Base-by-base conservation (phyloP, 2,329 filamentous ascomycete species). In the Aureobasidium lini region DNA sequence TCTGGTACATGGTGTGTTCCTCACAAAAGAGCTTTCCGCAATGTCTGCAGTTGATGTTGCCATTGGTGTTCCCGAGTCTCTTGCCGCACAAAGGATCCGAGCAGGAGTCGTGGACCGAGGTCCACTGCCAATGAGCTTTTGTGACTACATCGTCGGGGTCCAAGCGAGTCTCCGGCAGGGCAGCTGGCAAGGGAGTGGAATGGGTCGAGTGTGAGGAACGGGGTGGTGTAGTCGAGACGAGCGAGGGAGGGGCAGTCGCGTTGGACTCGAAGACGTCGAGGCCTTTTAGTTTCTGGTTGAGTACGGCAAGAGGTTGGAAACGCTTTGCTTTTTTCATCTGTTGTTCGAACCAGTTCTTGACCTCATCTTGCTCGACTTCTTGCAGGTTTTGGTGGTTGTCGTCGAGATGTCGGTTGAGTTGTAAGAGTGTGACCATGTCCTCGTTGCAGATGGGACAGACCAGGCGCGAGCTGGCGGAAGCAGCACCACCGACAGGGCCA, bases 1-100 rank as follows among this genome's bases (percentile, higher is more conserved):
- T 97, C 76, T 99, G 93, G 70, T 97, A 99, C 92, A 99, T 96
- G 56, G 94, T 97, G 72, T 99, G 94, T 66, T 93, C 89, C 69
- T 97, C 94, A 73, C 94, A 99, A 71, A 97, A 99, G 42, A 99
- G 76, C 66, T 87, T 87, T 6, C 94, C 94, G 68, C 94, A 99
- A 63, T 92, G 90, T 63, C 94, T 83, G 73, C 94, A 99, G 72
- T 99, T 96, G 67, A 99, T 86, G 67, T 82, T 91, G 16, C 91
- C 90, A 67, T 88, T 92, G 6, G 88, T 81, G 2, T 87, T 81
- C 0, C 90, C 91, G 5, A 99, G 76, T 29, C 85, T 82, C 72
- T 88, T 89, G 32, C 85, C 89, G 67, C 94, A 99, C 18, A 86
- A 80, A 0, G 92, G 93, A 66, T 99, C 94, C 8, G 92, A 88